Conservation (phyloP, 331 rosid genomes). For the Pyracantha coccinea region DNA sequence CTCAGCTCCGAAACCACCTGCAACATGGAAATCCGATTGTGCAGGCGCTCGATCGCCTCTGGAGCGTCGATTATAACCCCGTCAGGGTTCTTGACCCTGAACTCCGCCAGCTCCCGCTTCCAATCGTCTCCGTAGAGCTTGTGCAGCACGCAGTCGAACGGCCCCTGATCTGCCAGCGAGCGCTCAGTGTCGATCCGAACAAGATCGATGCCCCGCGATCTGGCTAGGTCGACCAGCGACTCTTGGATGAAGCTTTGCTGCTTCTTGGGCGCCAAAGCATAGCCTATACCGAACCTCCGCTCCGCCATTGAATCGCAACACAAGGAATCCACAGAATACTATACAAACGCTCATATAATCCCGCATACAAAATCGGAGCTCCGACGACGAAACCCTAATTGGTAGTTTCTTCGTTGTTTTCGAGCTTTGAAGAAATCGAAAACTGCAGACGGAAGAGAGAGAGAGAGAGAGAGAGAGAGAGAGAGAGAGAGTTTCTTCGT, state of each 20-base stretch:
- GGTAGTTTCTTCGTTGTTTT: background rate
- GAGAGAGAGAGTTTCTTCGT: too few relatives aligned
- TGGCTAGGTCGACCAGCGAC: constrained; percentile 51
- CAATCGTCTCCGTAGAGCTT: constrained; percentile 80
- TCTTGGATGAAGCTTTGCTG: constrained; percentile 35
- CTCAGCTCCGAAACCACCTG: constrained; percentile 84
- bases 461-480: background rate
- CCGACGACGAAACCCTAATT: background rate
- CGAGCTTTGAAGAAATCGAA: constrained; percentile 6
- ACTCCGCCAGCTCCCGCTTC: constrained; percentile 53
- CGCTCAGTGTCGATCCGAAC: too few relatives aligned
- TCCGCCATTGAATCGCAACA: constrained; percentile 61
- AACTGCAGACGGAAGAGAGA: constrained; percentile 2
- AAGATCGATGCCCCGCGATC: constrained; percentile 71
- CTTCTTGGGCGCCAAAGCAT: constrained; percentile 66
- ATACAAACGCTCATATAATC: constrained; percentile 3
- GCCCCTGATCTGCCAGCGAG: constrained; percentile 43
- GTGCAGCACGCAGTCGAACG: constrained; percentile 82
- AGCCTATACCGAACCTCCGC: constrained; percentile 57
- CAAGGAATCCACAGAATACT: background rate
- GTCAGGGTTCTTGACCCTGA: constrained; percentile 41
- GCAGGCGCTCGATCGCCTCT: constrained; percentile 78
- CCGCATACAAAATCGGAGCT: constrained; percentile 2
- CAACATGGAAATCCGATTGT: constrained; percentile 90
- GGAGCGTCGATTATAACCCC: constrained; percentile 68